Evolutionary conservation across 257 asterid species (phyloP).

Genomic region (Nicotiana paniculata): DNA sequence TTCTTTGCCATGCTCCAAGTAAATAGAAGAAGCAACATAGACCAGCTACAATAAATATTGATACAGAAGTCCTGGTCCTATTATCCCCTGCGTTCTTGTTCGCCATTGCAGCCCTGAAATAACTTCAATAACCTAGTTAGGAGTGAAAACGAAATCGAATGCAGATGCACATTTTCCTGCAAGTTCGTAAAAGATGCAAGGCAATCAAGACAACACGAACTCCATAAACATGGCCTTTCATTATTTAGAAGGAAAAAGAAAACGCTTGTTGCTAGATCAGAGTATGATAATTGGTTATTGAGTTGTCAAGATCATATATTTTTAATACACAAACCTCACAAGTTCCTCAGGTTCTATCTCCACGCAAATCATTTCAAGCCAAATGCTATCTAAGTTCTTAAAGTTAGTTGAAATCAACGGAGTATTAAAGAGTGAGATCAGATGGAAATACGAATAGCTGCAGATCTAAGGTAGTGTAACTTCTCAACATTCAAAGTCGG

Average conservation of each 20-base stretch:
- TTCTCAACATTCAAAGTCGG: neutral
- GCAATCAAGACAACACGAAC: neutral
- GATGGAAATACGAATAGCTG: neutral
- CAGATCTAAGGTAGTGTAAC: neutral
- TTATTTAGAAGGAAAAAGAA: neutral
- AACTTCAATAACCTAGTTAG: constrained; percentile 16
- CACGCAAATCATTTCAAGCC: neutral
- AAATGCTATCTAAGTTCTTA: neutral
- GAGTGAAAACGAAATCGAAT: neutral
- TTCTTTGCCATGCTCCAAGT: constrained; percentile 96
- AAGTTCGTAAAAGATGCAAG: neutral
- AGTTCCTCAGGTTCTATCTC: neutral
- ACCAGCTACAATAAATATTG: constrained; percentile 80
- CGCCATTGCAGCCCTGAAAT: constrained; percentile 69
- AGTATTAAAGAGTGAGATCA: neutral
- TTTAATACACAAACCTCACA: neutral
- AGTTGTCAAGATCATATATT: neutral
- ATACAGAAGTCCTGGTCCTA: constrained; percentile 75
- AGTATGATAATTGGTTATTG: neutral
- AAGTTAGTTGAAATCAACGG: neutral
- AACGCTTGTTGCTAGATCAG: neutral
- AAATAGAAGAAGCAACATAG: constrained; percentile 91
- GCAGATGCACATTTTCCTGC: neutral
- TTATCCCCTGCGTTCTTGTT: constrained; percentile 62
- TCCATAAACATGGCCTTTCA: neutral